phyloP scores from a whole-genome alignment of 2,329 filamentous ascomycete genomes.

The Shiraia sp. region DNA sequence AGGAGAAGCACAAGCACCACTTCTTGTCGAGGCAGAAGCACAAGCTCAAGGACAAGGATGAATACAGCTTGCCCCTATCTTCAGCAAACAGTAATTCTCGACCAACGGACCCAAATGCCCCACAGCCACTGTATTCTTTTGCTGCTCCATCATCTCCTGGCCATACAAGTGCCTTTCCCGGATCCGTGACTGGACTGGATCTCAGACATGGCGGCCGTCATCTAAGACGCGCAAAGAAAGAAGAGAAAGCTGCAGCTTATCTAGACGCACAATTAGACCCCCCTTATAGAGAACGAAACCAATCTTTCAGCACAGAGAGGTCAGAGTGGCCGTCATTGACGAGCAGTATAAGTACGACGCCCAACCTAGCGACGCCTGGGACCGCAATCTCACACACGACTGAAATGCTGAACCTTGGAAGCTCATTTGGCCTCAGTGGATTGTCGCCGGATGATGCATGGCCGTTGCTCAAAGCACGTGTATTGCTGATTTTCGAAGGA shows the following conservation, averaged over 20 bases:
- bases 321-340: slow-evolving; percentile 42
- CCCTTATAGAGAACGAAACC: slow-evolving; percentile 39
- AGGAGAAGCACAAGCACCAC: slow-evolving; percentile 75
- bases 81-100: slow-evolving; percentile 77
- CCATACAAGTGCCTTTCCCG: slow-evolving; percentile 70
- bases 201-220: slow-evolving; percentile 76
- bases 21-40: slow-evolving; percentile 80
- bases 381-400: slow-evolving; percentile 37
- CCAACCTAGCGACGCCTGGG: slow-evolving; percentile 24
- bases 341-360: slow-evolving; percentile 27
- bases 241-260: slow-evolving; percentile 53
- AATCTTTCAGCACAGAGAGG: slow-evolving; percentile 45
- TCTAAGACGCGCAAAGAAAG: slow-evolving; percentile 72
- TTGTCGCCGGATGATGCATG: slow-evolving; percentile 73
- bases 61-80: slow-evolving; percentile 69
- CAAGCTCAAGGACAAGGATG: slow-evolving; percentile 73
- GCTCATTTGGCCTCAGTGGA: slow-evolving; percentile 52
- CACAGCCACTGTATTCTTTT: slow-evolving; percentile 78
- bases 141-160: slow-evolving; percentile 73
- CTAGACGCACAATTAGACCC: slow-evolving; percentile 39
- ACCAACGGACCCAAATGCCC: slow-evolving; percentile 74
- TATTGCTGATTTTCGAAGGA: slow-evolving; percentile 78
- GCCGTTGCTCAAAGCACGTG: slow-evolving; percentile 75
- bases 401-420: slow-evolving; percentile 51
- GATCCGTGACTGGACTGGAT: slow-evolving; percentile 80